These are phyloP conservation scores for Argentina anserina DNA, from an alignment of 306 rosid genomes.

Conservation along the genomic window DNA sequence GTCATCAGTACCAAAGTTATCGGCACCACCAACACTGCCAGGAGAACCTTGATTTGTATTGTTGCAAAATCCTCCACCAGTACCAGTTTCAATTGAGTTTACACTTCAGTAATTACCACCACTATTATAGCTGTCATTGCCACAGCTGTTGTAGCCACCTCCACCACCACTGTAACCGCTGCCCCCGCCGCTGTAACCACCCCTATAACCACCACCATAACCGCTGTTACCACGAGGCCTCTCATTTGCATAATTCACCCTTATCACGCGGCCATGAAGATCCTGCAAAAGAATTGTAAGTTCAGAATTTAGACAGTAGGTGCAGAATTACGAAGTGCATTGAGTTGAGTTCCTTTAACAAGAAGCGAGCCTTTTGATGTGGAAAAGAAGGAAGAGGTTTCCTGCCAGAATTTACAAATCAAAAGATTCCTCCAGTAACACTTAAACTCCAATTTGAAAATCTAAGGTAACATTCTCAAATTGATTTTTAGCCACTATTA, in stretches of 20 bases:
- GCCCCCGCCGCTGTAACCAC: conserved; percentile 21
- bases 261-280: conserved; percentile 75
- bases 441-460: neutral
- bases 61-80: conserved; percentile 20
- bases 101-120: conserved; percentile 31
- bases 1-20: neutral
- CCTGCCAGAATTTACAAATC: neutral
- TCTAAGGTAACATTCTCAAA: neutral
- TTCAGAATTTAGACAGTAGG: neutral
- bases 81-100: conserved; percentile 20
- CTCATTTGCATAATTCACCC: conserved; percentile 81
- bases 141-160: conserved; percentile 13
- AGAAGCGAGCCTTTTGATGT: neutral
- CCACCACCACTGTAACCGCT: conserved; percentile 28
- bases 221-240: conserved; percentile 48
- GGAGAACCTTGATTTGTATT: conserved; percentile 14
- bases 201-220: conserved; percentile 37
- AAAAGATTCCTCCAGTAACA: neutral
- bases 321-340: neutral
- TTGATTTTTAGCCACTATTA: neutral
- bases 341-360: neutral
- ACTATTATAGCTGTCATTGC: conserved; percentile 17
- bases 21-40: conserved; percentile 3
- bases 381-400: neutral
- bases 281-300: conserved; percentile 39